Evolutionary conservation across 176 grass and related monocot species (phyloP), one percentile per base, ranked within the genome.

Genomic region (Musa itinerans): DNA sequence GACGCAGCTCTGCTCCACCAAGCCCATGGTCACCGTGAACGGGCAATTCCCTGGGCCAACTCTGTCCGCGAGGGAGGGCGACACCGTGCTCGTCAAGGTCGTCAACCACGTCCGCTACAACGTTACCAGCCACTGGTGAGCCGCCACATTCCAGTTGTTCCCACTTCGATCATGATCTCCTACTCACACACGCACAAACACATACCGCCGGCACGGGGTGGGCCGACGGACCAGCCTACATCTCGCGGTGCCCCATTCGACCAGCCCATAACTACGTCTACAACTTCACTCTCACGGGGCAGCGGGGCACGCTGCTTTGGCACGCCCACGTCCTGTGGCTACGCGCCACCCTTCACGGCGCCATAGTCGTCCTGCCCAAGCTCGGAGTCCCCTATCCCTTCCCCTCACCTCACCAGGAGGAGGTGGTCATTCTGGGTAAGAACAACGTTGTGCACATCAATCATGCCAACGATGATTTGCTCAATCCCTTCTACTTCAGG

Each of bases 51-150:
- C 91, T 0, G 87, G 87, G 14, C 87, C 87, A 10, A 86, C 78
- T 9, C 65, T 94, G 1, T 26, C 26, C 26, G 26, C 26, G 26
- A 24, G 24, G 24, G 24, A 24, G 24, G 24, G 24, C 24, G 0
- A 24, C 24, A 1, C 20, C 71, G 71, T 93, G 57, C 69, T 89
- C 17, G 78, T 89, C 84, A 92, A 86, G 79, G 90, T 92, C 49
- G 81, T 87, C 55, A 89, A 92, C 58, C 90, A 86, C 82, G 76
- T 80, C 63, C 53, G 81, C 15, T 77, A 89, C 83, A 86, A 92
- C 66, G 79, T 92, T 66, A 89, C 86, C 29, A 79, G 84, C 71
- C 90, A 92, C 81, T 89, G 90, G 90, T 85, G 87, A 17, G 89
- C 85, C 13, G 52, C 26, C 26, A 26, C 26, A 26, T 26, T 26